Conservation (phyloP, 768 basidiomycete genomes). For the Calocera cornea region DNA sequence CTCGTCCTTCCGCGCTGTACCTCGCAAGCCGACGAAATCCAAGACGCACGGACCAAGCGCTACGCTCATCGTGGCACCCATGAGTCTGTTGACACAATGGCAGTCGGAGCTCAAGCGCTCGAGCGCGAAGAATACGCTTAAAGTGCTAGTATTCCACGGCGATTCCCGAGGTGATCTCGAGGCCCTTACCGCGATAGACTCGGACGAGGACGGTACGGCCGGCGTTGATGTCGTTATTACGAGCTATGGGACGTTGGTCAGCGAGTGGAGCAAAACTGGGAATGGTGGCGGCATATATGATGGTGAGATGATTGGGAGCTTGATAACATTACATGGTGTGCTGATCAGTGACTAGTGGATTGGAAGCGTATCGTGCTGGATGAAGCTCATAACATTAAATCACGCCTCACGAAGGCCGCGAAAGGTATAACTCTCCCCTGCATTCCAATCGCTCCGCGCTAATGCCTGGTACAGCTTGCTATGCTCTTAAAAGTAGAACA, state of each 20-base stretch:
- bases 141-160: constrained; percentile 74
- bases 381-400: constrained; percentile 93
- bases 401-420: constrained; percentile 72
- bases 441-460: constrained; percentile 11
- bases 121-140: constrained; percentile 52
- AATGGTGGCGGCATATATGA: constrained; percentile 11
- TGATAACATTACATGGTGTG: no score
- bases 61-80: constrained; percentile 85
- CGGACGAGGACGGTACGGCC: constrained; percentile 38
- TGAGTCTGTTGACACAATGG: constrained; percentile 87
- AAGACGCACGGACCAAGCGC: constrained; percentile 32
- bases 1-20: constrained; percentile 42
- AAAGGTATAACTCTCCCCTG: constrained; percentile 29
- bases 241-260: constrained; percentile 81
- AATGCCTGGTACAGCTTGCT: constrained; percentile 41
- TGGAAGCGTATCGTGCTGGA: constrained; percentile 79
- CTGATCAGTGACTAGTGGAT: constrained; percentile 35
- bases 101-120: constrained; percentile 80
- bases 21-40: constrained; percentile 24
- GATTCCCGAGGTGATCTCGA: constrained; percentile 68
- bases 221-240: constrained; percentile 72
- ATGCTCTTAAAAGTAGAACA: constrained; percentile 60
- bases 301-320: not conserved
- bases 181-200: constrained; percentile 23
- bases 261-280: constrained; percentile 54